Evolutionary conservation across 495 filamentous ascomycete species (phyloP), one percentile per base, ranked within the genome.

Genomic region (Umbilicaria muhlenbergii): DNA sequence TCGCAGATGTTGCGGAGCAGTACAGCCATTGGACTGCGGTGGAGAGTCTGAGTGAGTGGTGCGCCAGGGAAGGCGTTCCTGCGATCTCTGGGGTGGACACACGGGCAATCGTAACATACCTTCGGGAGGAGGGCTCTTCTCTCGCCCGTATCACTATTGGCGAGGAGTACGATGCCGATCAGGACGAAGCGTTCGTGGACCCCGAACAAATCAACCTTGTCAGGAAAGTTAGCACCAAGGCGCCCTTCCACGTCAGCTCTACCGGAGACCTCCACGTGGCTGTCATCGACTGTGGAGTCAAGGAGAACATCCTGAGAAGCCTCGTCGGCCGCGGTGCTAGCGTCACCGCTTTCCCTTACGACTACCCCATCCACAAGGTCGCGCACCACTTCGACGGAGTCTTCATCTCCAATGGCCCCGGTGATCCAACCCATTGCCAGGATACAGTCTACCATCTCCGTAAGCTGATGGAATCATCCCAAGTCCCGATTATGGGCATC

Each of bases 21-120:
- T 94, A 96, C 71, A 91, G 83, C 60, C 92, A 99, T 59, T 96
- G 92, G 92, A 96, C 91, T 38, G 91, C 91, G 19, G 88, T 95
- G 24, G 83, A 95, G 74, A 86, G 83, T 51, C 66, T 99, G 52
- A 71, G 82, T 47, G 73, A 91, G 46, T 99, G 91, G 91, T 96
- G 92, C 60, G 83, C 86, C 36, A 77, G 89, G 15, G 89, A 96
- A 63, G 91, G 88, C 44, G 84, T 99, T 24, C 91, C 92, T 15
- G 87, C 86, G 51, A 94, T 99, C 61, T 85, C 87, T 16, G 91
- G 91, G 16, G 91, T 99, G 39, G 91, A 99, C 56, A 99, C 91
- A 34, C 81, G 91, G 64, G 89, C 75, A 18, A 93, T 99, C 58
- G 92, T 96, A 56, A 96, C 89, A 13, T 81, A 82, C 53, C 75